Percentiles rank a stretch among this genome's conserved stretches.
phyloP scores from a whole-genome alignment of 768 basidiomycete genomes.

The Sarcomyxa edulis region DNA sequence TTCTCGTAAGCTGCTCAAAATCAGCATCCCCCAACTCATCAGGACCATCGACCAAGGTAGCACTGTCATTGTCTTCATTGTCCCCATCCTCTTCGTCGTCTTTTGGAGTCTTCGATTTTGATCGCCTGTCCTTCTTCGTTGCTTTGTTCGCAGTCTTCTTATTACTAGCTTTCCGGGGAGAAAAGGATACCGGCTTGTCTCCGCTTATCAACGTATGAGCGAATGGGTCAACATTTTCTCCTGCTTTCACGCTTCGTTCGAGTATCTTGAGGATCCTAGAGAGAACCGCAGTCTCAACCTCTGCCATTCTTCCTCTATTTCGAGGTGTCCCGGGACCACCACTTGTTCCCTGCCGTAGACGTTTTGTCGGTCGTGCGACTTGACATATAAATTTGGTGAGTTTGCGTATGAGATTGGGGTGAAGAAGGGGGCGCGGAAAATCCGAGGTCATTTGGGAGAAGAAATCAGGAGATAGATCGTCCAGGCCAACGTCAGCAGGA shows the following conservation, averaged over 20 bases:
- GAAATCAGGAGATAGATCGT: conserved; percentile 51
- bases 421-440: conserved; percentile 54
- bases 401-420: conserved; percentile 56
- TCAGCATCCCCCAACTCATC: conserved; percentile 36
- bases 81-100: too few species aligned
- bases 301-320: conserved; percentile 52
- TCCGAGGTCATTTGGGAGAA: conserved; percentile 63
- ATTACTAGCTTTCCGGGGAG: conserved; percentile 43
- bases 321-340: conserved; percentile 40
- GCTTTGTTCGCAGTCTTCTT: conserved; percentile 29
- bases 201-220: conserved; percentile 13
- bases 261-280: conserved; percentile 70
- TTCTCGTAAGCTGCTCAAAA: conserved; percentile 43
- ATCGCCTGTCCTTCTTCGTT: conserved; percentile 31
- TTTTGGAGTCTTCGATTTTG: conserved; percentile 40
- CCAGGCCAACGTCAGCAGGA: conserved; percentile 46
- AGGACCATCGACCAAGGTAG: conserved; percentile 14
- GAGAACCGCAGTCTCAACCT: conserved; percentile 60
- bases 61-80: conserved; percentile 23
- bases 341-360: conserved; percentile 44
- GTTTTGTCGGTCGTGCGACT: conserved; percentile 62
- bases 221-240: conserved; percentile 76
- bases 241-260: conserved; percentile 72
- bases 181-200: conserved; percentile 17
- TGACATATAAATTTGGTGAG: conserved; percentile 65